Conservation (phyloP, 2,329 filamentous ascomycete genomes). For the Botrytis pseudocinerea region DNA sequence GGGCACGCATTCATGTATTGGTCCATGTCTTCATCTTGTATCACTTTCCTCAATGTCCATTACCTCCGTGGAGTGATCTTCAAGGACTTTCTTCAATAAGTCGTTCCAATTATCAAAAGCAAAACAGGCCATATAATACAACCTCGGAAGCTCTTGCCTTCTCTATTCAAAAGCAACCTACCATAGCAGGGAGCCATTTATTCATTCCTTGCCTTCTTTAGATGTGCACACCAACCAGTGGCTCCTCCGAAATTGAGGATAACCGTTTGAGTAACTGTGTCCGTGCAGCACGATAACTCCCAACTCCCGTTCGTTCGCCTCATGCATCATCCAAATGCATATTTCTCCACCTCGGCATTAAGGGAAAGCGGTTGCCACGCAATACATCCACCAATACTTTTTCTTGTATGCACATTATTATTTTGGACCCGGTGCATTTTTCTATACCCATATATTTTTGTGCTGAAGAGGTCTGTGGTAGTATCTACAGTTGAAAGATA, state of each 20-base stretch:
- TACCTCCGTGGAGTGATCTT: neutral
- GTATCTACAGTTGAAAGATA: neutral
- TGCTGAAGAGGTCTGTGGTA: neutral
- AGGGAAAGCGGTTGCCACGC: neutral
- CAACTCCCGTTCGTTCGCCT: conserved; percentile 13
- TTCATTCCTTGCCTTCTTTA: neutral
- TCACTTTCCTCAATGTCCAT: neutral
- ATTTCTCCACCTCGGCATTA: conserved; percentile 1
- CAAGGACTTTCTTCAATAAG: neutral
- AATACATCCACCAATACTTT: neutral
- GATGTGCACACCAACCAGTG: neutral
- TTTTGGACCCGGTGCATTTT: neutral
- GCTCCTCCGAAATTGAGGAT: conserved; percentile 15
- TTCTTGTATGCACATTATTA: neutral
- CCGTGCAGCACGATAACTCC: conserved; percentile 20
- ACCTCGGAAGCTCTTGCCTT: neutral
- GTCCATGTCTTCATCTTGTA: conserved; percentile 1
- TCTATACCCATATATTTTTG: neutral
- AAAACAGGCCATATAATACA: neutral
- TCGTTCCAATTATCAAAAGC: neutral
- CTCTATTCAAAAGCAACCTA: neutral
- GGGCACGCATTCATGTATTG: neutral
- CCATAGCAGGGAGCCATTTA: neutral
- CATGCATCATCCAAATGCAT: conserved; percentile 2
- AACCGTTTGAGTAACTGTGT: conserved; percentile 14